Evolutionary conservation across 768 basidiomycete genomes (phyloP), one percentile per base, ranked within the genome.

Genomic region (Pleurotus pulmonarius): DNA sequence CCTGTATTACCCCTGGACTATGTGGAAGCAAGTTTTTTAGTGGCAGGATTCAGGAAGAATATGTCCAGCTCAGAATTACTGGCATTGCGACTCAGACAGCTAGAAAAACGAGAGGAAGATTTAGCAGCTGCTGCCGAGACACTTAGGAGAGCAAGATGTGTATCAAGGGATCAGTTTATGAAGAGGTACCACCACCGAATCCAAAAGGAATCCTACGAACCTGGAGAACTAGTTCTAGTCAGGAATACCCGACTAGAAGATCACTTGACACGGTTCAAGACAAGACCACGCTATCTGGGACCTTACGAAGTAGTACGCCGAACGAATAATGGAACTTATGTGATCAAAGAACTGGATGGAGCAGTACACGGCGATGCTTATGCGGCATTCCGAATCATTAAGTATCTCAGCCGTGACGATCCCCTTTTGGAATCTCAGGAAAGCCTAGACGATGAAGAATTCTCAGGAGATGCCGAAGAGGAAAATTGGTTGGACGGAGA

Each of bases 211-310:
- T 38, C 65, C 18, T 76, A 72, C 56, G 34, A 62, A 13, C 56
- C 56, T 2, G 73, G 73, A 9, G 65, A 66, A 2, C 60, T 79
- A 0, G 69, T 77, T 0, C 55, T 77, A 0, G 62, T 73, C 1
- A 59, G 68, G 6, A 75, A 78, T 53, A 69, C 70, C 2, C 24
- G 43, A 0, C 60, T 69, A 11, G 71, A 74, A 46, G 67, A 61
- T 13, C 58, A 68, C 0, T 57, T 70, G 1, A 64, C 66, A n/a
- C 0, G 7, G 1, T 24, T 60, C 1, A 75, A 75, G 56, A 67
- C 63, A 20, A 59, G 58, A 1, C 57, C 69, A 7, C 49, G 63
- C 0, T 76, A 76, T 54, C 58, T 70, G 1, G 73, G 74, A 1
- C 76, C 74, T 0, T 61, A 69, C 7, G 61, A 69, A 4, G 68